Evolutionary conservation across 2,329 filamentous ascomycete genomes (phyloP).

Genomic region (Alternaria gansuensis): DNA sequence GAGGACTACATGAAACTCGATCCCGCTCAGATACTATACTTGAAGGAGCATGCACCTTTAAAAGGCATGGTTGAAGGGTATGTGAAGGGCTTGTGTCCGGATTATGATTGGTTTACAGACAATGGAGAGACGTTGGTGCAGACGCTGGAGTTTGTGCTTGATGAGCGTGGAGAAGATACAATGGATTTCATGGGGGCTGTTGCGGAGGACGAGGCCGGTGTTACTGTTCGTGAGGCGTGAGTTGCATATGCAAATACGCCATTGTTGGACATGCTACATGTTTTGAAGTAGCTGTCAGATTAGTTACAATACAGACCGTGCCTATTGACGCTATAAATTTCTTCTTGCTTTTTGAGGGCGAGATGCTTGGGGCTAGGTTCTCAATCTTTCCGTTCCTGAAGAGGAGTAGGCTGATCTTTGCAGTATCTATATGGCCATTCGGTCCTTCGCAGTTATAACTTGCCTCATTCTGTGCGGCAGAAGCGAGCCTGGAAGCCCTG

Average conservation of each 20-base stretch:
- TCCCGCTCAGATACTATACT: slow-evolving; percentile 66
- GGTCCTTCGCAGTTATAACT: neutral
- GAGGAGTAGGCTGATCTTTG: neutral
- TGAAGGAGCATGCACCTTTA: slow-evolving; percentile 64
- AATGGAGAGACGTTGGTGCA: slow-evolving; percentile 70
- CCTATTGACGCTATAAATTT: no score
- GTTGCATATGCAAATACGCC: no score
- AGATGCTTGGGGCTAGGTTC: neutral
- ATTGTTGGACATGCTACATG: neutral
- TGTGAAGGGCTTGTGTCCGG: slow-evolving; percentile 57
- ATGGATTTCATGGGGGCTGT: slow-evolving; percentile 69
- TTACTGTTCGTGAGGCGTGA: slow-evolving; percentile 54
- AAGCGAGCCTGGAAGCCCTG: neutral
- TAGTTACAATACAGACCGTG: no score
- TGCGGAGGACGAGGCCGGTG: slow-evolving; percentile 75
- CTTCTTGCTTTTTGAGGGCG: no score
- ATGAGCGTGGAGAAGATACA: slow-evolving; percentile 63
- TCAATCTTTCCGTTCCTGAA: neutral
- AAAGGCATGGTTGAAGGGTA: slow-evolving; percentile 67
- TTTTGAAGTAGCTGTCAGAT: neutral
- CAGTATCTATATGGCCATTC: neutral
- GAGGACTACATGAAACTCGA: slow-evolving; percentile 72
- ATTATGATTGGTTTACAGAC: slow-evolving; percentile 66
- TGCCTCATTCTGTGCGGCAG: slow-evolving; percentile 1
- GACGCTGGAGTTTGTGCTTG: slow-evolving; percentile 66